phyloP scores from a whole-genome alignment of 1,284 basidiomycete genomes.

The Ustilago curta region DNA sequence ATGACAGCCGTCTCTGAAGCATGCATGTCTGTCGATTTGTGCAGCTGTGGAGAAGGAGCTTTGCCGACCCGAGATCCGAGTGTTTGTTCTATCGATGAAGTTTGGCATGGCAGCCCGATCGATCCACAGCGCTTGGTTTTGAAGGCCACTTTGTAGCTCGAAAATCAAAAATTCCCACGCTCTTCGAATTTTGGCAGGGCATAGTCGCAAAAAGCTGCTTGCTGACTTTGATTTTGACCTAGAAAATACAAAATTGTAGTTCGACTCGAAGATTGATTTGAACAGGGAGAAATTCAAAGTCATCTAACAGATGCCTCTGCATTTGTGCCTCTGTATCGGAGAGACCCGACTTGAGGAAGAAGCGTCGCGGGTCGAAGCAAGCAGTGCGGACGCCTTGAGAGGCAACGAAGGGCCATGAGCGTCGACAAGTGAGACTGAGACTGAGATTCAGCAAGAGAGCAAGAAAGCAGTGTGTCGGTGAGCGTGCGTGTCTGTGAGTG shows the following conservation, averaged over 20 bases:
- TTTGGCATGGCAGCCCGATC: constrained; percentile 5
- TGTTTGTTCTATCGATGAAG: background rate
- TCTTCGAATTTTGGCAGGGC: background rate
- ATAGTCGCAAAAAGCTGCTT: background rate
- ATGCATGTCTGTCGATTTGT: constrained; percentile 4
- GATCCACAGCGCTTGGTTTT: background rate
- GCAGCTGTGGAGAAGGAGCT: background rate
- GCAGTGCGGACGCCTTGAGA: background rate
- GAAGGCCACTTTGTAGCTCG: constrained; percentile 1
- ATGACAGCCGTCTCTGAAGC: background rate
- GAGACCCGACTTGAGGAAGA: background rate
- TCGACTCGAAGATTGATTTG: background rate
- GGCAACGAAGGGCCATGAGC: background rate
- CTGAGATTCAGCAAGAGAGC: background rate
- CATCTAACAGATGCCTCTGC: background rate
- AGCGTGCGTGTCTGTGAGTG: background rate
- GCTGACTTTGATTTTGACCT: background rate
- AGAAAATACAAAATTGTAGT: constrained; percentile 20
- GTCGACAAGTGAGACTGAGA: constrained; percentile 4
- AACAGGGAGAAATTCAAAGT: background rate
- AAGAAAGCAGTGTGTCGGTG: background rate
- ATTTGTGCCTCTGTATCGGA: background rate
- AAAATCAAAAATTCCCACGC: constrained; percentile 38
- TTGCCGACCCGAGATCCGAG: constrained; percentile 9
- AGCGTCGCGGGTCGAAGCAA: background rate